Conservation (phyloP, 371 early-diverging fungal genomes). For the Mucor racemosus region DNA sequence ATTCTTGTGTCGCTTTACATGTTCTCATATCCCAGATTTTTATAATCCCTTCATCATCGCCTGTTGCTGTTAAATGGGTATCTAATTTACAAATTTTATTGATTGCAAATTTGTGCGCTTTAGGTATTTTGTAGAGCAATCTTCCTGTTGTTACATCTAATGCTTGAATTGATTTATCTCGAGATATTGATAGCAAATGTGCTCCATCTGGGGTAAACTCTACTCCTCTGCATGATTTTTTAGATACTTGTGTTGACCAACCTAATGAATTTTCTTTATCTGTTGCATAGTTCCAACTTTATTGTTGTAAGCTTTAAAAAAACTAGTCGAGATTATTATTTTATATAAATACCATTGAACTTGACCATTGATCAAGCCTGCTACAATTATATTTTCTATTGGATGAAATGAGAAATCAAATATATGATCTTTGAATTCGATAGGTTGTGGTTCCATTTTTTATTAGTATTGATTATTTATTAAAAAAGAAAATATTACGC, state of each 20-base stretch:
- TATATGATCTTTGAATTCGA: slow-evolving; percentile 51
- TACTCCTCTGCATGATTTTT: slow-evolving; percentile 84
- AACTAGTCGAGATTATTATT: not conserved
- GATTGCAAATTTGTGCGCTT: slow-evolving; percentile 67
- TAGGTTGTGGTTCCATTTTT: slow-evolving; percentile 13
- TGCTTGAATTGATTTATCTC: slow-evolving; percentile 76
- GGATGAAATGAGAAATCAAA: slow-evolving; percentile 83
- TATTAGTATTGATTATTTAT: no score
- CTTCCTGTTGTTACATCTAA: slow-evolving; percentile 71
- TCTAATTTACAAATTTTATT: slow-evolving; percentile 72
- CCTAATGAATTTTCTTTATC: slow-evolving; percentile 12
- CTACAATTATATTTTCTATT: slow-evolving; percentile 62
- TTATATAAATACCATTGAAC: slow-evolving; percentile 64
- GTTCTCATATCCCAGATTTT: slow-evolving; percentile 86
- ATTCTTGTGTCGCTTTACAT: slow-evolving; percentile 66
- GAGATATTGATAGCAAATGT: slow-evolving; percentile 60
- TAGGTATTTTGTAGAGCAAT: slow-evolving; percentile 42
- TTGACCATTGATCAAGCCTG: slow-evolving; percentile 77
- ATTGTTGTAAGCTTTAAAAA: not conserved
- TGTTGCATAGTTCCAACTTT: not conserved
- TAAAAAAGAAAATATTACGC: not conserved
- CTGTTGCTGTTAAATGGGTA: slow-evolving; percentile 76
- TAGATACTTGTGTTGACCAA: slow-evolving; percentile 68
- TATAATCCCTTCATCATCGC: slow-evolving; percentile 86
- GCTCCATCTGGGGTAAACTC: slow-evolving; percentile 78